These are phyloP conservation scores for Cucumis melo DNA, from an alignment of 306 rosid genomes.

Conservation along the genomic window DNA sequence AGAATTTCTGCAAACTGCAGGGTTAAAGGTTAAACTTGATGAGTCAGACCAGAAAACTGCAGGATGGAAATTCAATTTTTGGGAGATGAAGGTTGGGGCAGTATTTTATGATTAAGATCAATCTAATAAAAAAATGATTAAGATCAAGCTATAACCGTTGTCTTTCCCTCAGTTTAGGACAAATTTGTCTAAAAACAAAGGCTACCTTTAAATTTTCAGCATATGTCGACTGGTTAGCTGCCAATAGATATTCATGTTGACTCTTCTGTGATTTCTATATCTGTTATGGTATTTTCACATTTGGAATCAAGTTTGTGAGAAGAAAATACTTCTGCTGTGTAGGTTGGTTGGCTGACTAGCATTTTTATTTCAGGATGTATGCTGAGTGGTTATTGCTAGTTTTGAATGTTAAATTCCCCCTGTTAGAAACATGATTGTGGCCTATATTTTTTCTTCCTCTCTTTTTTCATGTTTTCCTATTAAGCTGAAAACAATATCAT, in stretches of 20 bases:
- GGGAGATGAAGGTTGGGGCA: slow-evolving; percentile 91
- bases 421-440: not conserved
- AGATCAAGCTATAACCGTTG: not conserved
- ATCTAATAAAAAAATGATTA: not conserved
- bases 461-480: not conserved
- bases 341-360: not conserved
- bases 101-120: slow-evolving; percentile 2
- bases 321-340: not conserved
- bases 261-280: not conserved
- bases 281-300: not conserved
- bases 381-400: not conserved
- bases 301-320: not conserved
- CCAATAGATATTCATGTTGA: not conserved
- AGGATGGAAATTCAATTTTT: slow-evolving; percentile 98
- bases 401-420: not conserved
- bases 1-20: slow-evolving; percentile 44
- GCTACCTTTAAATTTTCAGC: not conserved
- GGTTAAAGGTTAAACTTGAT: slow-evolving; percentile 71
- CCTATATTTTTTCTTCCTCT: not conserved
- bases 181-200: not conserved
- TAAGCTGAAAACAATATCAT: not conserved
- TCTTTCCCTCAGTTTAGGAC: not conserved
- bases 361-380: slow-evolving; percentile 11
- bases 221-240: not conserved
- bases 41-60: slow-evolving; percentile 86